Evolutionary conservation across 2,329 filamentous ascomycete species (phyloP).

Genomic region (Teratosphaeria zuluensis): DNA sequence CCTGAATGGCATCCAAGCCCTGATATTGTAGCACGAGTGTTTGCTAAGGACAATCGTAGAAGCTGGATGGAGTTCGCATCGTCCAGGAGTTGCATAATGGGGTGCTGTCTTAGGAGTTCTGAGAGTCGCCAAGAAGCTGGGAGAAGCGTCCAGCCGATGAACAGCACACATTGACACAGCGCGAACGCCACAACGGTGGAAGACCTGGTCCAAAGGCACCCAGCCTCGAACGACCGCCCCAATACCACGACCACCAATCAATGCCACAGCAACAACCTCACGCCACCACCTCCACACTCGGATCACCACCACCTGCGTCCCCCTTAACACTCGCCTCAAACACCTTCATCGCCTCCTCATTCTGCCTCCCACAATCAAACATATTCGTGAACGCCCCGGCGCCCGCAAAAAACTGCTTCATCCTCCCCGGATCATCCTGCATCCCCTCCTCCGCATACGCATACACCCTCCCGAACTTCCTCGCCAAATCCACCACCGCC

Average conservation of each 20-base stretch:
- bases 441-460: constrained; percentile 20
- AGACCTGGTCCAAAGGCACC: neutral
- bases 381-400: constrained; percentile 24
- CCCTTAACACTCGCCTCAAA: constrained; percentile 8
- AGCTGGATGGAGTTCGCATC: neutral
- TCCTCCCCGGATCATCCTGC: constrained; percentile 19
- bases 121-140: neutral
- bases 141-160: neutral
- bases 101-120: neutral
- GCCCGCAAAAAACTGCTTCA: constrained; percentile 23
- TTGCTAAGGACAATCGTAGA: neutral
- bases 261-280: neutral
- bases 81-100: neutral
- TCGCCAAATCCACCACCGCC: constrained; percentile 21
- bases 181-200: too few relatives aligned
- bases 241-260: neutral
- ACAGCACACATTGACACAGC: neutral
- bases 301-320: neutral
- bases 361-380: constrained; percentile 22
- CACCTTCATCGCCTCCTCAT: constrained; percentile 18
- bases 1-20: neutral
- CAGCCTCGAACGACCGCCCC: neutral
- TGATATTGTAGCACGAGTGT: neutral
- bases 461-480: constrained; percentile 23
- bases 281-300: constrained; percentile 1